Base-by-base conservation (phyloP, 2,329 filamentous ascomycete genomes). In the Stemphylium lycopersici region DNA sequence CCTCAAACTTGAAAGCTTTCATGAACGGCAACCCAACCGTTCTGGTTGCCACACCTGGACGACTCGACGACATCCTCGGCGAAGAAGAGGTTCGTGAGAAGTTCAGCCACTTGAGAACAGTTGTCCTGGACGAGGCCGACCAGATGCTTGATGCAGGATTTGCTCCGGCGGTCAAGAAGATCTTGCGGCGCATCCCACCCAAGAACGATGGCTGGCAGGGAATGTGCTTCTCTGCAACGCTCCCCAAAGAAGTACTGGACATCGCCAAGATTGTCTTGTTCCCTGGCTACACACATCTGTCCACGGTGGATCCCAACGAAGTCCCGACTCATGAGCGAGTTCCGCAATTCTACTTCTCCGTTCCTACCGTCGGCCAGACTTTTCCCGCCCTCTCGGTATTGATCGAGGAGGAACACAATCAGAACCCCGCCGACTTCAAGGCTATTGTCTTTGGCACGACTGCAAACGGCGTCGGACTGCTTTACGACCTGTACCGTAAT, bases 81-180 rank as follows among this genome's bases (percentile, higher is more conserved):
- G 73, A 76, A 44, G 68, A 79, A 22, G 71, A 78, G 24, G 77
- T 79, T 3, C 78, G 78, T 6, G 69, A 79, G 44, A 79, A 77
- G 56, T 76, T 84, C 57, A 64, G 71, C 4, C 73, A 80, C 54
- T 62, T 79, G 18, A 73, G 73, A 40, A 77, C 78, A n/a, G 64
- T 81, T n/a, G 74, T 81, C 20, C 68, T 79, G 2, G 77, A 80
- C 32, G 72, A 73, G 45, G 73, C 71, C 16, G 78, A 81, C 47
- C 72, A 78, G 45, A 80, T 80, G 56, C 74, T 84, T 16, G 78
- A 84, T 36, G 71, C 79, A 46, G 83, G 83, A 20, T 85, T 85
- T 60, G 73, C 83, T 22, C 77, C 78, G 10, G 81, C 80, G 18
- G 78, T 85, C 50, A 80, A 79, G 61, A 74, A 79, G 44, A 83